Base-by-base conservation (phyloP, 345 rosid genomes). In the Pistacia integerrima region DNA sequence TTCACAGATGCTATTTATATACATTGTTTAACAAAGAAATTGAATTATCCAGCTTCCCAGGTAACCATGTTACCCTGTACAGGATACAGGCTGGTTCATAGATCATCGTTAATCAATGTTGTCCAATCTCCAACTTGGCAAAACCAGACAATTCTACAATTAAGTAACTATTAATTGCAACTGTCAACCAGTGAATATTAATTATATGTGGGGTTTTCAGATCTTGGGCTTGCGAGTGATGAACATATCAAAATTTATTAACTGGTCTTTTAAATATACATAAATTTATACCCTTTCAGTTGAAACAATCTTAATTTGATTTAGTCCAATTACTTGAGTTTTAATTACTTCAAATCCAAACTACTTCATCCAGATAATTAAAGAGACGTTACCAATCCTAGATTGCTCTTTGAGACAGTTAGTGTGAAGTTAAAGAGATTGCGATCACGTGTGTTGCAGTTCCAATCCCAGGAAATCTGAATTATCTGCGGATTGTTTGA, bases 81-180 rank as follows among this genome's bases (percentile, higher is more conserved):
- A 77, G 72, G 64, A 18, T 79, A 70, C 82, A 81, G 78, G 76
- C 76, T 81, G 84, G 78, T 69, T 55, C 38, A 2, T 51, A 25
- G 69, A 30, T 56, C 33, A 75, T 41, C 61, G 48, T 62, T 67
- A 73, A 46, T 76, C 54, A 63, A 56, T 67, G 55, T 44, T 72
- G 55, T 51, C 72, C 60, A 46, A 46, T 72, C 41, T 76, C 76
- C 79, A 76, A 67, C 74, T 56, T 63, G 80, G 61, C 80, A 63
- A 68, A 75, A 75, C 68, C 49, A 68, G 78, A 68, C 82, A 79
- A 54, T 55, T 79, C 64, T 28, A 41, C 46, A 5, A 8, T 41
- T 38, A 38, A 4, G 41, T 38, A 4, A 38, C 41, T 30, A 6
- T 67, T 55, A 46, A 28, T 25, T 8, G n/a, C 64, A 41, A 36